Evolutionary conservation across 2,329 filamentous ascomycete species (phyloP).

Genomic region (Sporothrix inflata): DNA sequence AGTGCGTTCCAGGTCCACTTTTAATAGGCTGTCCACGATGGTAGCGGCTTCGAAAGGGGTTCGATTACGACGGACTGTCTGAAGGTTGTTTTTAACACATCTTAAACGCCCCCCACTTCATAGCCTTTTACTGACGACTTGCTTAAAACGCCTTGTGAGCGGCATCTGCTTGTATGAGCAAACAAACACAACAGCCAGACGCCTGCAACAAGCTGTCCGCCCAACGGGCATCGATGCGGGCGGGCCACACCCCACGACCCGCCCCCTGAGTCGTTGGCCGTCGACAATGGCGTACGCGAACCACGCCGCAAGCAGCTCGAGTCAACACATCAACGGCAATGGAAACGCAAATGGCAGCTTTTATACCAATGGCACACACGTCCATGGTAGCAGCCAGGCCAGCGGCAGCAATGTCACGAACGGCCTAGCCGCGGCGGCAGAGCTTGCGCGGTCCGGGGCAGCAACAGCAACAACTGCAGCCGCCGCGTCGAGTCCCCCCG

Average conservation of each 20-base stretch:
- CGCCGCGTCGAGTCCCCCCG: background rate
- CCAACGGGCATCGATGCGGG: background rate
- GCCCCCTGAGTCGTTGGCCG: background rate
- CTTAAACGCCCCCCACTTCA: background rate
- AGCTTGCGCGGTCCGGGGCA: background rate
- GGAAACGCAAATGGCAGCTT: background rate
- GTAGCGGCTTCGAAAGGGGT: background rate
- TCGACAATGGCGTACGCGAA: background rate
- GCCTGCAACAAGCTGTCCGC: background rate
- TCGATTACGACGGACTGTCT: background rate
- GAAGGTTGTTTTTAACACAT: background rate
- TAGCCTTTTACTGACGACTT: background rate
- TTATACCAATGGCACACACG: background rate
- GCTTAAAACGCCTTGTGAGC: background rate
- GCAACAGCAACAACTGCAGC: background rate
- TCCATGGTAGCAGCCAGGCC: background rate
- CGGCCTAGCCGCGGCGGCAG: background rate
- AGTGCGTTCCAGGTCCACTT: conserved; percentile 13
- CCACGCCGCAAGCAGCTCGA: background rate
- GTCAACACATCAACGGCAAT: background rate
- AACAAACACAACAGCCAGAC: background rate
- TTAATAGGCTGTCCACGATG: background rate
- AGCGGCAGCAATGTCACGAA: background rate
- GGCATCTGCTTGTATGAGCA: background rate
- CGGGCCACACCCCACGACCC: background rate